Conservation (phyloP, 768 basidiomycete species). For the Calocybe indica region DNA sequence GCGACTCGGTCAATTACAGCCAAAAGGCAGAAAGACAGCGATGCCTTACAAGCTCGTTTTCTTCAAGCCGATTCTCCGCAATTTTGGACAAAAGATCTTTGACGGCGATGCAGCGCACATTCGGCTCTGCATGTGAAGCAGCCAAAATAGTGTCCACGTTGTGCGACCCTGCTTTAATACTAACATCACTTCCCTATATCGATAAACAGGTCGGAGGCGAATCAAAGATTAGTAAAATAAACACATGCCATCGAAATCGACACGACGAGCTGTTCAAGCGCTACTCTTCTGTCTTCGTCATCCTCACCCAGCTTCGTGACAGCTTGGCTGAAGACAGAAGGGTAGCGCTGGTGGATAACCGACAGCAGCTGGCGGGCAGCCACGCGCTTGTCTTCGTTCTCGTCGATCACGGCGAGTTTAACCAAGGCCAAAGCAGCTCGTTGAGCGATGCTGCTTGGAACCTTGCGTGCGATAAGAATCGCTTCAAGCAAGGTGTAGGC, state of each 20-base stretch:
- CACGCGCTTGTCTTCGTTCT: slow-evolving; percentile 14
- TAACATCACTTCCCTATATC: slow-evolving; percentile 5
- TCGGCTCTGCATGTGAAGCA: slow-evolving; percentile 56
- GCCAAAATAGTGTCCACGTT: slow-evolving; percentile 42
- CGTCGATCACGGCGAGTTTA: slow-evolving; percentile 14
- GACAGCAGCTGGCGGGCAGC: slow-evolving; percentile 40
- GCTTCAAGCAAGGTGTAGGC: slow-evolving; percentile 28
- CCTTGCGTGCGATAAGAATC: slow-evolving; percentile 26
- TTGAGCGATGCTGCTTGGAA: slow-evolving; percentile 26
- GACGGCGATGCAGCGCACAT: slow-evolving; percentile 55
- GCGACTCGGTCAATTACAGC: slow-evolving; percentile 1
- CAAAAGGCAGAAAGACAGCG: not conserved
- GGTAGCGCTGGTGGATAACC: slow-evolving; percentile 61
- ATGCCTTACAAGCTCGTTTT: slow-evolving; percentile 31
- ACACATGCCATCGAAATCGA: slow-evolving; percentile 29
- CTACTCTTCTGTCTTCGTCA: slow-evolving; percentile 30
- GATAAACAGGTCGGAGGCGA: not conserved
- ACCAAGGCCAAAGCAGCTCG: slow-evolving; percentile 23
- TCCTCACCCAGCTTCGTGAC: slow-evolving; percentile 31
- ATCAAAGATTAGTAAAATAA: not conserved
- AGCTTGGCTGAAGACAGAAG: slow-evolving; percentile 37
- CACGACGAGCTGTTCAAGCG: slow-evolving; percentile 47
- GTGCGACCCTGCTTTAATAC: slow-evolving; percentile 7
- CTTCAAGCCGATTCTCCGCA: slow-evolving; percentile 22
- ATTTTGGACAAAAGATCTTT: slow-evolving; percentile 36